These are phyloP conservation scores for Pythium utonaiense DNA, from an alignment of 352 stramenopile species.

Conservation along the genomic window DNA sequence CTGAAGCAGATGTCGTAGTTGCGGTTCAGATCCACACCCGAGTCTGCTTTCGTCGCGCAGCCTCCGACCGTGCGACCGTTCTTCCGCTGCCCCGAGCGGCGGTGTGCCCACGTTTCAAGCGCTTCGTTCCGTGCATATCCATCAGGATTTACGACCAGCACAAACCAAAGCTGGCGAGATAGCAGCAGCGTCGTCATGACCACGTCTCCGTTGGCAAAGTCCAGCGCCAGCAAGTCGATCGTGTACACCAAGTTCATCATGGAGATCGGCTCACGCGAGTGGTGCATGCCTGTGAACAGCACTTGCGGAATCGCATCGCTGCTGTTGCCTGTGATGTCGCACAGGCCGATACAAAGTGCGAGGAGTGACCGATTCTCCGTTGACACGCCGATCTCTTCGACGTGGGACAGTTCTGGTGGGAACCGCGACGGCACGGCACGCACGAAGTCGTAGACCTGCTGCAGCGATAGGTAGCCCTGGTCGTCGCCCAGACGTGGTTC, in stretches of 20 bases:
- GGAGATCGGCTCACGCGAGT: constrained; percentile 83
- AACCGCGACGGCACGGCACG: constrained; percentile 32
- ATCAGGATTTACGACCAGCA: constrained; percentile 80
- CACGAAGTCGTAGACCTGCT: constrained; percentile 59
- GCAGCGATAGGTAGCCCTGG: constrained; percentile 55
- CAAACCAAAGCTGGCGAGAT: constrained; percentile 79
- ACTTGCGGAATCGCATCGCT: constrained; percentile 37
- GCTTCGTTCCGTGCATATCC: constrained; percentile 77
- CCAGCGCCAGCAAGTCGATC: constrained; percentile 65
- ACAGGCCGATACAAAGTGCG: constrained; percentile 71
- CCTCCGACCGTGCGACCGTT: constrained; percentile 40
- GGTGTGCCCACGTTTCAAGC: constrained; percentile 45
- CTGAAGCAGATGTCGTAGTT: constrained; percentile 85
- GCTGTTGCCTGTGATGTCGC: neutral
- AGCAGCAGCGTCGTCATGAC: constrained; percentile 50
- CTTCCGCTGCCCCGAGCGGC: constrained; percentile 62
- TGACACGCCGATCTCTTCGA: constrained; percentile 59
- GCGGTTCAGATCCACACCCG: constrained; percentile 77
- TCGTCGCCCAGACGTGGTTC: constrained; percentile 55
- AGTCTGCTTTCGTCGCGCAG: constrained; percentile 26
- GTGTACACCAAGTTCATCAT: constrained; percentile 89
- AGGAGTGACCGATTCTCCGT: constrained; percentile 54
- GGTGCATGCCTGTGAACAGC: constrained; percentile 82
- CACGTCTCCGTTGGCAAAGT: constrained; percentile 55
- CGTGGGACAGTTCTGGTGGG: constrained; percentile 35